These are phyloP conservation scores for Garcia nutans DNA, from an alignment of 345 rosid genomes.

Conservation along the genomic window DNA sequence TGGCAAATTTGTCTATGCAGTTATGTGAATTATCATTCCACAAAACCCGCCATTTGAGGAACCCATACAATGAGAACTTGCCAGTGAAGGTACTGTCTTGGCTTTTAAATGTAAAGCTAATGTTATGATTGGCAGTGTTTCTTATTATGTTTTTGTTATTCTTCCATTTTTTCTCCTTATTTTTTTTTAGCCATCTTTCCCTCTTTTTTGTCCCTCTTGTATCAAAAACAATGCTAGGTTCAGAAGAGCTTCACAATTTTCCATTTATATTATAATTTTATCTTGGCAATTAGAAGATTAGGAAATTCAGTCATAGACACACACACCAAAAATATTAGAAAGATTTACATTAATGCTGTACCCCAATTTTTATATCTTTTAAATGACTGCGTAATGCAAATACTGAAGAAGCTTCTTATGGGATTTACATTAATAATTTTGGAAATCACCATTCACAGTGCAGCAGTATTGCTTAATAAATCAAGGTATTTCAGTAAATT, in stretches of 20 bases:
- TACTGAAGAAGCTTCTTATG: too few relatives aligned
- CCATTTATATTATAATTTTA: not conserved
- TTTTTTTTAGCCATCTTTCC: not conserved
- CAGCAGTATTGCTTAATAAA: not conserved
- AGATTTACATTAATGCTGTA: too few relatives aligned
- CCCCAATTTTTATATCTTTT: too few relatives aligned
- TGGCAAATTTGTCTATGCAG: slow-evolving; percentile 46
- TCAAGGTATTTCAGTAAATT: too few relatives aligned
- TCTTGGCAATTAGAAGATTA: not conserved
- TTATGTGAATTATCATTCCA: slow-evolving; percentile 92
- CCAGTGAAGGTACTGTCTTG: slow-evolving; percentile 78
- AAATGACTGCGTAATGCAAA: too few relatives aligned
- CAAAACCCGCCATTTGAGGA: slow-evolving; percentile 89
- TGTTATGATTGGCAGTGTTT: not conserved
- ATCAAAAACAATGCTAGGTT: not conserved
- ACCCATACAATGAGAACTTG: slow-evolving; percentile 94
- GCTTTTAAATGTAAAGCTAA: not conserved
- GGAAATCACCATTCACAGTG: not conserved
- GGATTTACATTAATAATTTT: too few relatives aligned
- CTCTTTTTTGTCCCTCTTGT: not conserved
- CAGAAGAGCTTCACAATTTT: not conserved
- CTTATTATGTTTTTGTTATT: not conserved
- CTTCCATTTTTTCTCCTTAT: not conserved
- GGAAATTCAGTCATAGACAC: too few relatives aligned
- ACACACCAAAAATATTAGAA: too few relatives aligned